Base-by-base conservation (phyloP, 176 grass and related monocot genomes). In the Pharus latifolius region DNA sequence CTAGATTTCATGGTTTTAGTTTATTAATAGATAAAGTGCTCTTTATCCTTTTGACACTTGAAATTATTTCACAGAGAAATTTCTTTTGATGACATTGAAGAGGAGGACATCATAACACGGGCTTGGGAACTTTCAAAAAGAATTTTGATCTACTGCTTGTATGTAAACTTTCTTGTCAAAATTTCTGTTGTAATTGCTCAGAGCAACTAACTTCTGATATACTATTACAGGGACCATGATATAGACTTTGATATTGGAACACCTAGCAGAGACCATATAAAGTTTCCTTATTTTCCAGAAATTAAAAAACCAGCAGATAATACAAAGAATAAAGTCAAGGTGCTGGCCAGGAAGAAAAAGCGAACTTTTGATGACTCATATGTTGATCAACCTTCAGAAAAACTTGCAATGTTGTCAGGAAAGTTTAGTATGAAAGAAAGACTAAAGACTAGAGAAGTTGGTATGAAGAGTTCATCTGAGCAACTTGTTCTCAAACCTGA, bases 121-220 rank as follows among this genome's bases (percentile, higher is more conserved):
- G 85, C 85, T 52, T 88, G 85, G 85, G 76, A 83, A 59, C 85
- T 83, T 76, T 77, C 80, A 69, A 65, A 80, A 51, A 72, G 85
- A 37, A 76, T 83, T 75, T 70, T 88, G 35, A 88, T 88, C 46
- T 84, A 83, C 46, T 83, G 85, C 70, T 46, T 88, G 85, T 88
- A 80, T 54, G 80, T 69, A 35, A 24, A 75, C 19, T 49, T 58
- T 19, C 43, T 58, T n/a, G n/a, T 67, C 14, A 67, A 59, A 23
- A 4, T 50, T 41, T 26, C 11, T 48, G 34, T 61, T 2, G 12
- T 50, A 29, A 30, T 40, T 49, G 22, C 11, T 29, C 16, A 55
- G 25, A 52, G 27, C 30, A 52, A 73, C 34, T 29, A 29, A 57
- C 40, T 19, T 65, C 27, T 65, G 16, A 13, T 47, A 58, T 51